These are phyloP conservation scores for Phaeoacremonium minimum DNA, from an alignment of 2,329 filamentous ascomycete genomes.

Conservation along the genomic window DNA sequence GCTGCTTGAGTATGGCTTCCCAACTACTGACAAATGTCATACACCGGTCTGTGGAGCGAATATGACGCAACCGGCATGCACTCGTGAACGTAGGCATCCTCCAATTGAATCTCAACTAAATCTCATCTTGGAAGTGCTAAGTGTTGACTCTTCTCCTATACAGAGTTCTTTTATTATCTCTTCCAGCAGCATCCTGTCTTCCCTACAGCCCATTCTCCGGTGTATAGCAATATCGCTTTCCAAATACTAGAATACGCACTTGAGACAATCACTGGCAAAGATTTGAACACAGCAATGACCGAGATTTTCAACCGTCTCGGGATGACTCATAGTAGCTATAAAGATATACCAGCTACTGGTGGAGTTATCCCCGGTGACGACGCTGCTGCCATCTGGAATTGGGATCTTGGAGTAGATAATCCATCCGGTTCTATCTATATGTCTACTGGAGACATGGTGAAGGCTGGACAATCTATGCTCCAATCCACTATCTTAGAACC, in stretches of 20 bases:
- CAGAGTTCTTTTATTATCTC: not conserved
- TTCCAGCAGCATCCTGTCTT: not conserved
- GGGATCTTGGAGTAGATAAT: not conserved
- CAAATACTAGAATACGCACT: not conserved
- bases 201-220: not conserved
- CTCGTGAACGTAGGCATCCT: not conserved
- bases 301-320: not conserved
- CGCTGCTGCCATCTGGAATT: not conserved
- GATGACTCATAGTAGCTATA: not conserved
- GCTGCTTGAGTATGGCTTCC: not conserved
- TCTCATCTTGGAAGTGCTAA: too few species aligned
- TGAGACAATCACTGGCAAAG: not conserved
- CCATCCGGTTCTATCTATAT: conserved; percentile 33
- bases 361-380: not conserved
- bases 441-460: conserved; percentile 33
- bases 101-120: too few species aligned
- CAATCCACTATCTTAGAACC: conserved; percentile 33
- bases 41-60: not conserved
- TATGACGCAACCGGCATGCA: not conserved
- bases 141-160: conserved; percentile 9
- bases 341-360: not conserved
- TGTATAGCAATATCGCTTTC: not conserved
- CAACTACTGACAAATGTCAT: not conserved
- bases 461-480: conserved; percentile 35
- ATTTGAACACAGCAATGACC: not conserved